Conservation (phyloP, 352 stramenopile genomes). For the Pythium coloratum region DNA sequence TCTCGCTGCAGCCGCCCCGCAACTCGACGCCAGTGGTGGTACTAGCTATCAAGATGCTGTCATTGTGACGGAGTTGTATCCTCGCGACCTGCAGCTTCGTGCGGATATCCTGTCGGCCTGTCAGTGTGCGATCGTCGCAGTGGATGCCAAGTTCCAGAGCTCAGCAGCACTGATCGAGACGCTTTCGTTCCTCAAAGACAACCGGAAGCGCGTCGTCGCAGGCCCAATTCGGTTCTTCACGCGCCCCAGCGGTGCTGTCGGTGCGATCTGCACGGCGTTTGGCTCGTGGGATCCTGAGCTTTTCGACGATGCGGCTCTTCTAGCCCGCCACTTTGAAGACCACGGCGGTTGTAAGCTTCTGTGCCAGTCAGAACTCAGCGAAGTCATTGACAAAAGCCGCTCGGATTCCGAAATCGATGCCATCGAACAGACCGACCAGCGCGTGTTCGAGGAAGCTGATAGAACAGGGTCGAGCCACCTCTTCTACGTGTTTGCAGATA, state of each 20-base stretch:
- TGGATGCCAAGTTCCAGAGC: constrained; percentile 44
- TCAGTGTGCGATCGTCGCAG: constrained; percentile 37
- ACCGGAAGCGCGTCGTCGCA: constrained; percentile 36
- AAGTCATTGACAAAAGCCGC: constrained; percentile 2
- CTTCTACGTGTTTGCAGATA: constrained; percentile 14
- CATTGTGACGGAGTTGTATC: constrained; percentile 41
- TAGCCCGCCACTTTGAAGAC: not conserved
- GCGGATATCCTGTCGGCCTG: constrained; percentile 29
- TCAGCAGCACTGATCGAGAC: constrained; percentile 37
- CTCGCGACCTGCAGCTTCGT: constrained; percentile 34
- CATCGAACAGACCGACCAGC: not conserved
- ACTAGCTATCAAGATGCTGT: constrained; percentile 17
- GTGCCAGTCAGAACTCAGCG: not conserved
- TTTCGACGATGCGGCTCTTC: constrained; percentile 22
- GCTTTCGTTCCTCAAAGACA: constrained; percentile 56
- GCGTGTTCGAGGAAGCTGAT: not conserved
- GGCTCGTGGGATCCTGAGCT: constrained; percentile 38
- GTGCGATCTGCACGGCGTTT: constrained; percentile 49
- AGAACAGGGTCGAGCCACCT: not conserved
- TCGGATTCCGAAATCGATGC: not conserved
- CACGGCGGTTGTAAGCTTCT: not conserved
- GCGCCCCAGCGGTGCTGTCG: constrained; percentile 42
- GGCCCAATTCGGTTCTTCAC: constrained; percentile 42
- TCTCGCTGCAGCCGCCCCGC: not conserved
- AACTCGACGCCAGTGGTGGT: not conserved